Conservation (phyloP, 148 eudicot species). For the Chenopodium berlandieri region DNA sequence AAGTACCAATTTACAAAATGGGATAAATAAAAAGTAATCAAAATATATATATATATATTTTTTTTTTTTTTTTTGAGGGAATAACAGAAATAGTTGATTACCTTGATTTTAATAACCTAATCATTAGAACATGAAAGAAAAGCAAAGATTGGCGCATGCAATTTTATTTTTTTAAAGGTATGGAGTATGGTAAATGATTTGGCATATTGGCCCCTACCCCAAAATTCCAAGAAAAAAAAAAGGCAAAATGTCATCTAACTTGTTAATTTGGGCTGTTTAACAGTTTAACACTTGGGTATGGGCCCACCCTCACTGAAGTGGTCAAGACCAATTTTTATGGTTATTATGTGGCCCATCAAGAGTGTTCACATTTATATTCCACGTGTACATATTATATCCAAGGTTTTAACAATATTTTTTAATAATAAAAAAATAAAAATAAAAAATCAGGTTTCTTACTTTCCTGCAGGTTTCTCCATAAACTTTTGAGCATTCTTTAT, state of each 20-base stretch:
- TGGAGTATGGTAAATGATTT: background rate
- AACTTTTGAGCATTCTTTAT: background rate
- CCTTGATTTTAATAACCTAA: background rate
- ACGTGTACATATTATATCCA: slow-evolving; percentile 22
- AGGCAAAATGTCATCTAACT: background rate
- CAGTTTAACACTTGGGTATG: slow-evolving; percentile 10
- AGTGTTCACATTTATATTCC: slow-evolving; percentile 35
- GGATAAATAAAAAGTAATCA: background rate
- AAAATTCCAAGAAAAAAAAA: background rate
- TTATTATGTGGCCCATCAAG: slow-evolving; percentile 28
- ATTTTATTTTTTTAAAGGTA: too few relatives aligned
- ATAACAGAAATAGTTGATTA: background rate
- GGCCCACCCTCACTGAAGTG: slow-evolving; percentile 21
- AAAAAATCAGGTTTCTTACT: background rate
- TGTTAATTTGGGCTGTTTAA: slow-evolving; percentile 5
- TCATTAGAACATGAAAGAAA: background rate
- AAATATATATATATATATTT: background rate
- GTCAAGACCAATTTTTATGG: background rate
- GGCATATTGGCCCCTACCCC: background rate
- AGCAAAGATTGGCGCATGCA: slow-evolving; percentile 18
- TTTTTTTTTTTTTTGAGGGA: too few relatives aligned
- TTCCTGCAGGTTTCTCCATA: background rate
- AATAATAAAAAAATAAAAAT: background rate
- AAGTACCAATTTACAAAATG: background rate
- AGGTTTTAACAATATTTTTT: background rate